These are phyloP conservation scores for Monoraphidium neglectum DNA, from an alignment of 139 green algal species.

Conservation along the genomic window DNA sequence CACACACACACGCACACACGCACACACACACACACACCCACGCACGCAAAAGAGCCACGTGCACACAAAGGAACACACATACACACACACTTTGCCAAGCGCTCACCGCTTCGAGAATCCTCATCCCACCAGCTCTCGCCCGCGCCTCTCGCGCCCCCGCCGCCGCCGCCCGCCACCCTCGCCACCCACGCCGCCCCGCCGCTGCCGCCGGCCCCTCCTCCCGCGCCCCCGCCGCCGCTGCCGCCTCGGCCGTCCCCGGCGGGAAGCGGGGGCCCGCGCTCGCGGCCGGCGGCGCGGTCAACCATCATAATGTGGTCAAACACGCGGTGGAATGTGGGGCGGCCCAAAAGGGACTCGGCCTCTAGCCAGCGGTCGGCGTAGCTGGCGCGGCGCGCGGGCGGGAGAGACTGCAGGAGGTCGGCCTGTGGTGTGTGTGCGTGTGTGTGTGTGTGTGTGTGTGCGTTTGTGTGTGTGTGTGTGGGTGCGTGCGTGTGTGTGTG, in stretches of 20 bases:
- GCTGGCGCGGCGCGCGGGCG: not conserved
- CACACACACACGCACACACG: too few relatives aligned
- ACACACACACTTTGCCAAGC: too few relatives aligned
- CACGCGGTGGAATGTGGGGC: slow-evolving; percentile 44
- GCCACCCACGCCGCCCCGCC: not conserved
- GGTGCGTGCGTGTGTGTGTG: slow-evolving; percentile 28
- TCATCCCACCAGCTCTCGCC: too few relatives aligned
- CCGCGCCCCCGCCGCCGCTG: not conserved
- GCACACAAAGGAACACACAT: too few relatives aligned
- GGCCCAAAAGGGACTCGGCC: slow-evolving; percentile 49
- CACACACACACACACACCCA: too few relatives aligned
- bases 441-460: too few relatives aligned
- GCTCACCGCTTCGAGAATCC: too few relatives aligned
- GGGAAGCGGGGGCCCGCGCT: not conserved
- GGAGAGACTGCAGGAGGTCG: slow-evolving; percentile 6
- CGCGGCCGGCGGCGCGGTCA: slow-evolving; percentile 8
- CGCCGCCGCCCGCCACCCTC: not conserved
- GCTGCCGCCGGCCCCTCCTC: not conserved
- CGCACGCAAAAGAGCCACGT: too few relatives aligned
- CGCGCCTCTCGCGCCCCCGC: not conserved
- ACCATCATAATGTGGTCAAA: slow-evolving; percentile 42
- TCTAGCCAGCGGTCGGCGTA: slow-evolving; percentile 41
- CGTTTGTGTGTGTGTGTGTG: too few relatives aligned
- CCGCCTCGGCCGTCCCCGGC: too few relatives aligned
- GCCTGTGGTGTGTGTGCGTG: too few relatives aligned